Evolutionary conservation across 306 rosid species (phyloP).

Genomic region (Alnus rubra): DNA sequence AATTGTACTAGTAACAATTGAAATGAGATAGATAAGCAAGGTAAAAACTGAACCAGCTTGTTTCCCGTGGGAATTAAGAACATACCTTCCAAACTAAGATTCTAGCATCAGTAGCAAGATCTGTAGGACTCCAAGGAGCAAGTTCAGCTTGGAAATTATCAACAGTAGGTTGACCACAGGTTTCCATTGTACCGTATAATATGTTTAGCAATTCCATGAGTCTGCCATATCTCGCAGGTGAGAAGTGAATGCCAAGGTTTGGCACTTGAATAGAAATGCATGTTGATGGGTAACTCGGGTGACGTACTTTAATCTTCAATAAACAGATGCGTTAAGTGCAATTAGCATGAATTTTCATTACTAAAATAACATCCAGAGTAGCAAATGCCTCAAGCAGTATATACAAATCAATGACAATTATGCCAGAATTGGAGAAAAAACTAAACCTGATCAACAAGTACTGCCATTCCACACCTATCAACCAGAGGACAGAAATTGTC

Average conservation of each 20-base stretch:
- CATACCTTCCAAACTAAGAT: constrained; percentile 90
- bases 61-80: constrained; percentile 16
- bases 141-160: constrained; percentile 55
- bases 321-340: constrained; percentile 17
- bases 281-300: constrained; percentile 90
- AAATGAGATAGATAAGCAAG: constrained; percentile 9
- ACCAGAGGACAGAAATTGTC: constrained; percentile 65
- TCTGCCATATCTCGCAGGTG: constrained; percentile 73
- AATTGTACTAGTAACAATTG: constrained; percentile 7
- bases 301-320: constrained; percentile 84
- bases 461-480: constrained; percentile 97
- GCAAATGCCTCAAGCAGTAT: not conserved
- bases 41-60: not conserved
- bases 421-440: constrained; percentile 1
- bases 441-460: constrained; percentile 83
- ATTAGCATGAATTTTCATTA: constrained; percentile 20
- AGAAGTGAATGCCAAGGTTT: constrained; percentile 89
- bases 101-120: constrained; percentile 76
- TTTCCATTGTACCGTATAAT: constrained; percentile 59
- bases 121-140: constrained; percentile 66
- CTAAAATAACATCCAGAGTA: constrained; percentile 17
- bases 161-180: constrained; percentile 50
- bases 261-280: constrained; percentile 91
- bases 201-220: constrained; percentile 71
- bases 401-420: constrained; percentile 6